phyloP scores from a whole-genome alignment of 495 filamentous ascomycete genomes.

The Chaetomium cochliodes region DNA sequence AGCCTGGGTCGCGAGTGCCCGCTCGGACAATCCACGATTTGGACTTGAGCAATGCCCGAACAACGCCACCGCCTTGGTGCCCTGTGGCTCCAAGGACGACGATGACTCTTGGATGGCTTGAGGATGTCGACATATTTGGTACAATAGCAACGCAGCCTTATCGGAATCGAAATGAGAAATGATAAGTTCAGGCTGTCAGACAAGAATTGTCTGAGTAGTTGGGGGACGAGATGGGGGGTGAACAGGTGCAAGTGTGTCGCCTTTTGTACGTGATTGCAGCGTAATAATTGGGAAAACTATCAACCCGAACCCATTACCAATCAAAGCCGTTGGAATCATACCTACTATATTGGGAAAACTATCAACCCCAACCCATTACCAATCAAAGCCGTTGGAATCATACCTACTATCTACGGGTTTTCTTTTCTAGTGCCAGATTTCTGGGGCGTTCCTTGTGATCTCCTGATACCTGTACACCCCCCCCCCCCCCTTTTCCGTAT shows the following conservation, averaged over 20 bases:
- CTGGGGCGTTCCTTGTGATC: not conserved
- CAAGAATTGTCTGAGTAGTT: not conserved
- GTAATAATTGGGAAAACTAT: slow-evolving; percentile 1
- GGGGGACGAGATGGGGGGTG: not conserved
- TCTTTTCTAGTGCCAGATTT: not conserved
- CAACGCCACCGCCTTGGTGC: slow-evolving; percentile 3
- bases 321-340: not conserved
- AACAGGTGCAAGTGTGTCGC: not conserved
- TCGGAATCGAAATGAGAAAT: not conserved
- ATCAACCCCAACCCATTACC: not conserved
- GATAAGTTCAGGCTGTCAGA: not conserved
- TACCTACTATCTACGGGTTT: not conserved
- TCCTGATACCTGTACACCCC: not conserved
- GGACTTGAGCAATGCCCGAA: slow-evolving; percentile 8
- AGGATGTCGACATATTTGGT: slow-evolving; percentile 2
- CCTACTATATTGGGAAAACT: slow-evolving; percentile 1
- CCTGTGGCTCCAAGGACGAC: slow-evolving; percentile 5
- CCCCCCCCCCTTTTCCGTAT: too few species aligned
- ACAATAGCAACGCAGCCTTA: not conserved
- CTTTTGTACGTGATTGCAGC: not conserved
- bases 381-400: not conserved
- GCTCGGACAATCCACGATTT: slow-evolving; percentile 9
- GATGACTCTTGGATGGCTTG: slow-evolving; percentile 8
- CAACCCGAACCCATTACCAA: not conserved
- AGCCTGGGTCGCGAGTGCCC: slow-evolving; percentile 1